A percentile compares a stretch with the other conserved stretches of the same genome.
These are phyloP conservation scores for Didymella exigua DNA, from an alignment of 2,329 filamentous ascomycete species.

Conservation along the genomic window DNA sequence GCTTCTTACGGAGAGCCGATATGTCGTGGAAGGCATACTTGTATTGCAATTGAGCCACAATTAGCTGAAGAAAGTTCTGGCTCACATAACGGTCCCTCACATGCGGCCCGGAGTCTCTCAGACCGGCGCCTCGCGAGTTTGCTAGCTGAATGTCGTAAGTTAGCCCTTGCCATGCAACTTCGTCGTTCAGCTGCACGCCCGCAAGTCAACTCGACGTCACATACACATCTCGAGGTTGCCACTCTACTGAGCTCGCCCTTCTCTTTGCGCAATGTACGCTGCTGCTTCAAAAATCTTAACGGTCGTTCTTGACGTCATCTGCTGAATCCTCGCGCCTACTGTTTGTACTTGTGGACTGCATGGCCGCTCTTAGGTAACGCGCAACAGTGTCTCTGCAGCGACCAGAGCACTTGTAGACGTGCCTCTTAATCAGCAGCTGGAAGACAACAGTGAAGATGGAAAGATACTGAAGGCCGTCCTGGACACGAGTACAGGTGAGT, in stretches of 20 bases:
- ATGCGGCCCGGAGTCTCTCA: background rate
- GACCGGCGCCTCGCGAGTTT: background rate
- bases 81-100: background rate
- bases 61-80: background rate
- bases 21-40: conserved; percentile 4
- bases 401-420: too few species aligned
- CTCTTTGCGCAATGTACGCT: background rate
- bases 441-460: background rate
- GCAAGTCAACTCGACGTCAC: background rate
- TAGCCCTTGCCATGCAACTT: background rate
- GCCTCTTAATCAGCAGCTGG: background rate
- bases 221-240: background rate
- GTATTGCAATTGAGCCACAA: background rate
- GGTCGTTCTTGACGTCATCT: background rate
- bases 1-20: conserved; percentile 13
- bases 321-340: background rate
- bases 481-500: background rate
- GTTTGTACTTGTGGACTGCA: background rate
- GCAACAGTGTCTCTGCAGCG: background rate
- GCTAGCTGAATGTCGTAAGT: background rate
- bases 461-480: background rate
- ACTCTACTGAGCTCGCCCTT: background rate
- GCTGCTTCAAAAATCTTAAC: too few species aligned
- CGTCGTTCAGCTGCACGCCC: background rate
- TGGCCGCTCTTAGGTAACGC: too few species aligned